phyloP scores from a whole-genome alignment of 305 asterid genomes.

The Ajuga reptans region DNA sequence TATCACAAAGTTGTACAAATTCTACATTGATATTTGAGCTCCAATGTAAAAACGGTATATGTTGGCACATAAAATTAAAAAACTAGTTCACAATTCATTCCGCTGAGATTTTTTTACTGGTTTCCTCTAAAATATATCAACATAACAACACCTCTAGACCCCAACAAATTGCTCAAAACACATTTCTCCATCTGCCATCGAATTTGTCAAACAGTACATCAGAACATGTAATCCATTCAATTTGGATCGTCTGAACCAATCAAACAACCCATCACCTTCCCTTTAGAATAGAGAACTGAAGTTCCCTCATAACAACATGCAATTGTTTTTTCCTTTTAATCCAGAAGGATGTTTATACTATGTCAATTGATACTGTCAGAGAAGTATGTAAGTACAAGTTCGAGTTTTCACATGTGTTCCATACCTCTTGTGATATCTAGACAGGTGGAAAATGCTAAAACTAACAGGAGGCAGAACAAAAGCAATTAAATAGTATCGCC shows the following conservation, averaged over 20 bases:
- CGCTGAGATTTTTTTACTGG: no score
- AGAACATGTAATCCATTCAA: background rate
- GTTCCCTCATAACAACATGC: background rate
- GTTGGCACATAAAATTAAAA: background rate
- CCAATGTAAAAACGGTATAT: background rate
- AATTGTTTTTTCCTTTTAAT: background rate
- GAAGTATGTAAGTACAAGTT: background rate
- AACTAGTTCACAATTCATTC: background rate
- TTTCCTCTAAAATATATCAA: no score
- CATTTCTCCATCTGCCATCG: background rate
- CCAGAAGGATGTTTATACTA: background rate
- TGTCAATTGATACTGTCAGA: background rate
- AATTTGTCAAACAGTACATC: background rate
- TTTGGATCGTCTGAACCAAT: background rate
- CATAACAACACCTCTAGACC: background rate
- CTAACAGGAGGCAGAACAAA: background rate
- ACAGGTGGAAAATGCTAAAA: background rate
- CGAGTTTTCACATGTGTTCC: background rate
- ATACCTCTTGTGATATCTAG: background rate
- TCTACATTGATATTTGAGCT: background rate
- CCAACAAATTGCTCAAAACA: conserved; percentile 1
- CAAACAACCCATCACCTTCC: background rate
- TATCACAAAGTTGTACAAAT: background rate
- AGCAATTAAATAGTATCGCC: background rate
- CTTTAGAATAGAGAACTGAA: background rate